Conservation (phyloP, 2,329 filamentous ascomycete species). For the Rutstroemia sp. region DNA sequence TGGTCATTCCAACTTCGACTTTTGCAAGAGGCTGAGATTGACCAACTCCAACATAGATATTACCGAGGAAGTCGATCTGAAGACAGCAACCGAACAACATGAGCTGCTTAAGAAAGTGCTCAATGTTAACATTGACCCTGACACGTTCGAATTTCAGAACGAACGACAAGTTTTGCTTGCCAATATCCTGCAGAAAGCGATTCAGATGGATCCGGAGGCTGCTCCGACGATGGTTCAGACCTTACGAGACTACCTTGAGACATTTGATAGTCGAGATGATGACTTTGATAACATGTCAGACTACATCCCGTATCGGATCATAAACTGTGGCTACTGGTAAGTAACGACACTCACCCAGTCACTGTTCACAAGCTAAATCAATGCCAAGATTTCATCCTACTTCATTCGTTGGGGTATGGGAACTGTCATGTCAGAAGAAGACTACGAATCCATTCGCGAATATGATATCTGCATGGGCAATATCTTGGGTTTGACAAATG, state of each 20-base stretch:
- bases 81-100: neutral
- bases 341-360: neutral
- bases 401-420: neutral
- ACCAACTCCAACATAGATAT: neutral
- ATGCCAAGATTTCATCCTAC: neutral
- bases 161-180: neutral
- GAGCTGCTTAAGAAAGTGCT: neutral
- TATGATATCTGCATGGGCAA: neutral
- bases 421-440: neutral
- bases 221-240: neutral
- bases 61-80: neutral
- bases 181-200: neutral
- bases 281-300: neutral
- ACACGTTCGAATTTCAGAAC: neutral
- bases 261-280: neutral
- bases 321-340: neutral
- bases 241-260: neutral
- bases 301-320: neutral
- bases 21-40: too few species aligned
- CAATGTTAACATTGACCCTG: neutral
- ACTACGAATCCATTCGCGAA: neutral
- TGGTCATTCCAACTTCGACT: neutral
- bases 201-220: neutral
- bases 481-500: neutral
- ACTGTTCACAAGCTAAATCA: neutral